Evolutionary conservation across 495 filamentous ascomycete genomes (phyloP).

Genomic region (Neurospora tetrasperma): DNA sequence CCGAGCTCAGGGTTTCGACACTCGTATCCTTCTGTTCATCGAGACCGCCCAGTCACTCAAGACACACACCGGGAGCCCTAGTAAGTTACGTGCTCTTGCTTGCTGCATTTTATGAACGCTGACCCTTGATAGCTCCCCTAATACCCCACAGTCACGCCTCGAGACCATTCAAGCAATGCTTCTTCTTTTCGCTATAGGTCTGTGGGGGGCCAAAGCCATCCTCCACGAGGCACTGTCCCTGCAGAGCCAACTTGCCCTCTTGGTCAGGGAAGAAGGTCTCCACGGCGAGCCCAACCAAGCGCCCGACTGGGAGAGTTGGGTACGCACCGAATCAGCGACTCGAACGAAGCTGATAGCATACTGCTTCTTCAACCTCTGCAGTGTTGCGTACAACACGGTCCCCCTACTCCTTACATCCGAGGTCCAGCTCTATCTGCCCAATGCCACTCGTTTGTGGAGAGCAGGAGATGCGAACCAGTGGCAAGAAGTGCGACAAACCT

Average conservation of each 20-base stretch:
- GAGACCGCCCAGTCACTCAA: constrained; percentile 40
- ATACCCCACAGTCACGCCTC: constrained; percentile 43
- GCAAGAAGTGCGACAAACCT: constrained; percentile 37
- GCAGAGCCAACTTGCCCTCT: constrained; percentile 42
- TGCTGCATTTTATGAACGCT: constrained; percentile 11
- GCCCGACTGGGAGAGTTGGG: constrained; percentile 49
- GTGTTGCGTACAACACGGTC: constrained; percentile 47
- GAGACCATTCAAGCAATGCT: constrained; percentile 48
- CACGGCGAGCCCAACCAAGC: constrained; percentile 28
- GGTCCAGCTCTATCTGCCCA: constrained; percentile 50
- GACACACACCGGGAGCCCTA: constrained; percentile 43
- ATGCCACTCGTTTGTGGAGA: constrained; percentile 41
- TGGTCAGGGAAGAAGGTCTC: constrained; percentile 46
- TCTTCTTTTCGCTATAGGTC: constrained; percentile 44
- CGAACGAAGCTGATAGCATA: constrained; percentile 49
- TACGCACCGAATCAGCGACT: constrained; percentile 40
- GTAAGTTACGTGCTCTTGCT: constrained; percentile 19
- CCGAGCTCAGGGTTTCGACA: constrained; percentile 40
- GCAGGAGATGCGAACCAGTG: constrained; percentile 41
- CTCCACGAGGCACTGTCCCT: constrained; percentile 46
- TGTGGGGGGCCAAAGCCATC: constrained; percentile 47
- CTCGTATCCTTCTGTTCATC: constrained; percentile 41
- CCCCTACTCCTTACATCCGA: constrained; percentile 53
- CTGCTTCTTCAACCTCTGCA: constrained; percentile 50
- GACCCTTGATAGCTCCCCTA: constrained; percentile 29